phyloP scores from a whole-genome alignment of 2,329 filamentous ascomycete genomes.

The Talaromyces sp. region DNA sequence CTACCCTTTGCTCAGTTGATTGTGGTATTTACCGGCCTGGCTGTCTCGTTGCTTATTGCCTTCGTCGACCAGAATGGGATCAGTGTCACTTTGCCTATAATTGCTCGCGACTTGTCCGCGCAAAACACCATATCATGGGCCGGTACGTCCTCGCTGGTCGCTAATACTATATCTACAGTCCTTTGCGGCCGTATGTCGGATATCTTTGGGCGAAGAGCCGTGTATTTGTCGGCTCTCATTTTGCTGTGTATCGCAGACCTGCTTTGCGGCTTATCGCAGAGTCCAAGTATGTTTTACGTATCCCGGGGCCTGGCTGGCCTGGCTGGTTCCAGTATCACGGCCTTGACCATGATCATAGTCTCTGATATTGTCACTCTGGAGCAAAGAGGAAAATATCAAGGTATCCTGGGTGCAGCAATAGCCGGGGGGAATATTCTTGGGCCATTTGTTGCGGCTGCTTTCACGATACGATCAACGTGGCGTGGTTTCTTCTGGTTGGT shows the following conservation, averaged over 20 bases:
- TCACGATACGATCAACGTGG: constrained; percentile 49
- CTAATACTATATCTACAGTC: constrained; percentile 66
- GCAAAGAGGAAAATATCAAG: constrained; percentile 60
- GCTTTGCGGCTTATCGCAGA: constrained; percentile 60
- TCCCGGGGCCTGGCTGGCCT: constrained; percentile 64
- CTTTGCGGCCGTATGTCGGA: constrained; percentile 66
- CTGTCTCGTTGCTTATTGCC: too few species aligned
- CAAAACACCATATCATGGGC: constrained; percentile 64
- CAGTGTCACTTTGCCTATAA: too few species aligned
- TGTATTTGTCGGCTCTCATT: constrained; percentile 57
- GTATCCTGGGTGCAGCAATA: constrained; percentile 49
- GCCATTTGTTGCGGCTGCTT: constrained; percentile 52
- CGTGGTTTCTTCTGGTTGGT: constrained; percentile 55
- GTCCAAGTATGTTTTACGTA: constrained; percentile 61
- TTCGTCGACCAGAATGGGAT: not conserved
- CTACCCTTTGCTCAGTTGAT: too few species aligned
- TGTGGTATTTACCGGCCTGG: too few species aligned
- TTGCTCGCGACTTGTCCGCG: too few species aligned
- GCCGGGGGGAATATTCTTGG: constrained; percentile 52
- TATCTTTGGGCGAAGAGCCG: constrained; percentile 62
- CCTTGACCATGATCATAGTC: constrained; percentile 64
- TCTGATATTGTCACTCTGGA: constrained; percentile 62
- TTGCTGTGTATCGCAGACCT: constrained; percentile 61
- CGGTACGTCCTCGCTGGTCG: constrained; percentile 69
- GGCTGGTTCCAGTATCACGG: constrained; percentile 63